Evolutionary conservation across 768 basidiomycete species (phyloP), one percentile per base, ranked within the genome.

Genomic region (Steccherinum ochraceum): DNA sequence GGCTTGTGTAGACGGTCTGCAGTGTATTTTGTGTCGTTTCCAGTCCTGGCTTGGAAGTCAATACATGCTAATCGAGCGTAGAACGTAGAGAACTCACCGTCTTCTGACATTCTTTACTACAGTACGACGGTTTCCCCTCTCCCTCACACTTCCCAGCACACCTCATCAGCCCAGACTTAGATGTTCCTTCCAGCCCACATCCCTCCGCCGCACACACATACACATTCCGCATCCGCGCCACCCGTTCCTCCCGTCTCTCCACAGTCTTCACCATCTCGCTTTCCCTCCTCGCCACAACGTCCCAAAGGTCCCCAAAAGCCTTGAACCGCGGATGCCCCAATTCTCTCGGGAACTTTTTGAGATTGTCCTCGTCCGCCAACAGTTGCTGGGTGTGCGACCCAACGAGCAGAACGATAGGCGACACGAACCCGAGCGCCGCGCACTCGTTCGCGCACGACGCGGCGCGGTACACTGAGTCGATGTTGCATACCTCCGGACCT

Each of bases 161-260:
- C 18, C 50, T 40, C 47, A 18, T 16, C 39, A 52, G 42, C 30
- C 35, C 44, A n/a, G 45, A 48, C 51, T 56, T 56, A 44, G 47
- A 24, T 25, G 47, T 52, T 2, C 26, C 54, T 19, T 43, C 44
- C 47, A 56, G 42, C 3, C 54, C 54, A 25, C 54, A 56, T 7
- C 54, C 54, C 26, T 25, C 27, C 1, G 47, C 43, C 7, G 54
- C 54, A 26, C 54, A 56, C 0, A 50, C n/a, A 25, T 56, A 56
- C 26, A 48, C 51, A 44, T 56, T 56, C 21, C 47, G 54, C n/a
- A 43, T 20, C 44, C 30, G 30, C 20, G 40, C 40, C 18, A 48
- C 45, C 41, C 51, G 50, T 5, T 16, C 40, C 3, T 46, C 50
- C 27, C 26, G 10, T 41, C 40, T 46, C 21, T 18, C n/a, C 21